These are phyloP conservation scores for Diaporthe capsici DNA, from an alignment of 2,329 filamentous ascomycete genomes.

Conservation along the genomic window DNA sequence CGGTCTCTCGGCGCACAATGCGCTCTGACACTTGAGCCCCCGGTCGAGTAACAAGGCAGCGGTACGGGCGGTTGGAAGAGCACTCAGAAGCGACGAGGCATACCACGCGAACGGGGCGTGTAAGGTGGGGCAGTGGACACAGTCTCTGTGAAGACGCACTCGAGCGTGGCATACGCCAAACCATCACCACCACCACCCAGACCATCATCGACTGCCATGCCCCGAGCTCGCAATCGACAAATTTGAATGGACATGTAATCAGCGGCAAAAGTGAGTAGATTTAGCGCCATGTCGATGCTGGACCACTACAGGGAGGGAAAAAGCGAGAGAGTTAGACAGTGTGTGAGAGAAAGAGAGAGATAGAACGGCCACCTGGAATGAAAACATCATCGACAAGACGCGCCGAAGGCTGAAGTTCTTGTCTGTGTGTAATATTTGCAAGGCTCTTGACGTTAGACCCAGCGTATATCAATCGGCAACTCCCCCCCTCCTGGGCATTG, in stretches of 20 bases:
- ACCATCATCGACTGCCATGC: not conserved
- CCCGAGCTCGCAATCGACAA: not conserved
- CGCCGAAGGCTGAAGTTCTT: not conserved
- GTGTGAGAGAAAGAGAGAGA: not conserved
- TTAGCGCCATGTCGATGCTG: not conserved
- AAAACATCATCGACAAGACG: not conserved
- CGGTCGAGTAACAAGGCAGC: not conserved
- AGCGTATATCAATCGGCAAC: not conserved
- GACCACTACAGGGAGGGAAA: not conserved
- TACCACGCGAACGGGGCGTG: not conserved
- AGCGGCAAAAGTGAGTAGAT: not conserved
- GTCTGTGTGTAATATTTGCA: too few relatives aligned
- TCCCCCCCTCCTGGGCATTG: too few relatives aligned
- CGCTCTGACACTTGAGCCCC: too few relatives aligned
- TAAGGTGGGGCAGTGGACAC: not conserved
- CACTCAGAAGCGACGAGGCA: not conserved
- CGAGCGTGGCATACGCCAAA: too few relatives aligned
- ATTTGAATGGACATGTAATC: not conserved
- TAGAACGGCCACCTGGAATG: not conserved
- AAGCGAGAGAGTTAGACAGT: not conserved
- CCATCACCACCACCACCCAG: not conserved
- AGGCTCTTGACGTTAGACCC: not conserved
- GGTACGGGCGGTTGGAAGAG: not conserved
- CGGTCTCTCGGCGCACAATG: not conserved
- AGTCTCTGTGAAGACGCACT: not conserved